Evolutionary conservation across 2,329 filamentous ascomycete genomes (phyloP).

Genomic region (Sclerotinia glacialis): DNA sequence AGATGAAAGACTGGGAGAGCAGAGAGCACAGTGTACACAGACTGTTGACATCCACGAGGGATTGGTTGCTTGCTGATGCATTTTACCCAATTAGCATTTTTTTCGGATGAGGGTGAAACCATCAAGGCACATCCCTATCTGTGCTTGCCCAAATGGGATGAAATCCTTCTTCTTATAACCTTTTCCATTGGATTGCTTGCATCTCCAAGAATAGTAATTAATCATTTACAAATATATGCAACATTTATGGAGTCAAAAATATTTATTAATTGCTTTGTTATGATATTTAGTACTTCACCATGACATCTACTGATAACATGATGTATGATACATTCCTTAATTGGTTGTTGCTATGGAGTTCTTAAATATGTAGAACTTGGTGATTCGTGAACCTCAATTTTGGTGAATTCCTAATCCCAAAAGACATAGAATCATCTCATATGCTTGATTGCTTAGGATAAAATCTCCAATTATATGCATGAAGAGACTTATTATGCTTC

Average conservation of each 20-base stretch:
- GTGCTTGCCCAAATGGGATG: neutral
- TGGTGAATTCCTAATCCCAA: neutral
- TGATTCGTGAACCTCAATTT: too few species aligned
- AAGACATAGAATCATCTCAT: neutral
- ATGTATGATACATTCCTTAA: neutral
- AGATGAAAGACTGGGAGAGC: neutral
- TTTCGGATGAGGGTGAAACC: constrained; percentile 15
- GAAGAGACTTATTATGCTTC: constrained; percentile 11
- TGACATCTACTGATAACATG: neutral
- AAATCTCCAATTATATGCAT: constrained; percentile 2
- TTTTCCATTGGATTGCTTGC: neutral
- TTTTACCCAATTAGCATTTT: neutral
- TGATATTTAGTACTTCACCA: neutral
- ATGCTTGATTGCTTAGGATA: neutral
- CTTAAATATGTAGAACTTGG: neutral
- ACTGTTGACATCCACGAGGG: neutral
- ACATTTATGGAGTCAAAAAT: neutral
- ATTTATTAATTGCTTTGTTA: neutral
- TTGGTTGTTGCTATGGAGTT: neutral
- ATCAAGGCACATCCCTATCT: constrained; percentile 13
- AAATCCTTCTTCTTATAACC: neutral
- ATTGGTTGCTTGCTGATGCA: neutral
- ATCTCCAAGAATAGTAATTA: too few species aligned
- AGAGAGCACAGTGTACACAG: too few species aligned
- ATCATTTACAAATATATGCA: neutral